Conservation (phyloP, 768 basidiomycete genomes). For the Mycena amicta region DNA sequence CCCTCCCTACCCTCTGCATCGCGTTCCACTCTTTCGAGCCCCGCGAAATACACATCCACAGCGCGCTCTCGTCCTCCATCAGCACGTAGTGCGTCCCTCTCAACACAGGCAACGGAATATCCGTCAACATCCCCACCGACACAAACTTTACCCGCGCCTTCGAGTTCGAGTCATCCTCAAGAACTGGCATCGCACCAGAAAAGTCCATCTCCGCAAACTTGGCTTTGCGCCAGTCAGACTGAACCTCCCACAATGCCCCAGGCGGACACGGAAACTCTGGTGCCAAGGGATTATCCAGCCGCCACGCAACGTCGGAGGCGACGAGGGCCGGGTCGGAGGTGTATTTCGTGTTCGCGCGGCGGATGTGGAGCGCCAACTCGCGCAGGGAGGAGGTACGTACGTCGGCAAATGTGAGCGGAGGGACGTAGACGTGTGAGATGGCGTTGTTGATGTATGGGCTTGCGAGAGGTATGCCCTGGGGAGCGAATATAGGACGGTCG, state of each 20-base stretch:
- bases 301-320: neutral
- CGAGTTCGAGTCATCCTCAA: too few species aligned
- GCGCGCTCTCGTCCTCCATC: conserved; percentile 12
- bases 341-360: conserved; percentile 5
- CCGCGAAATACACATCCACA: conserved; percentile 11
- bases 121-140: neutral
- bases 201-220: conserved; percentile 9
- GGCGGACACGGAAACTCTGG: conserved; percentile 10
- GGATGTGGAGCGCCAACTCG: conserved; percentile 8
- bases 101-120: conserved; percentile 3
- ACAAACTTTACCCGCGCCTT: conserved; percentile 1
- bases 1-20: neutral
- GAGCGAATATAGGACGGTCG: conserved; percentile 7
- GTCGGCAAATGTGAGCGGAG: neutral
- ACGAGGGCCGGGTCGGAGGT: conserved; percentile 1
- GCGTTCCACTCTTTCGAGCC: conserved; percentile 10
- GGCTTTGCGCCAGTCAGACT: conserved; percentile 12
- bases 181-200: conserved; percentile 12
- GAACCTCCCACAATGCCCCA: conserved; percentile 1
- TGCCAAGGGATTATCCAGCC: conserved; percentile 6
- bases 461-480: neutral
- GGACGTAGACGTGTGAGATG: conserved; percentile 4
- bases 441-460: conserved; percentile 17
- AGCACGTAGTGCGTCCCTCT: conserved; percentile 1
- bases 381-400: neutral